Conservation (phyloP, 345 rosid species). For the Triadica sebifera region DNA sequence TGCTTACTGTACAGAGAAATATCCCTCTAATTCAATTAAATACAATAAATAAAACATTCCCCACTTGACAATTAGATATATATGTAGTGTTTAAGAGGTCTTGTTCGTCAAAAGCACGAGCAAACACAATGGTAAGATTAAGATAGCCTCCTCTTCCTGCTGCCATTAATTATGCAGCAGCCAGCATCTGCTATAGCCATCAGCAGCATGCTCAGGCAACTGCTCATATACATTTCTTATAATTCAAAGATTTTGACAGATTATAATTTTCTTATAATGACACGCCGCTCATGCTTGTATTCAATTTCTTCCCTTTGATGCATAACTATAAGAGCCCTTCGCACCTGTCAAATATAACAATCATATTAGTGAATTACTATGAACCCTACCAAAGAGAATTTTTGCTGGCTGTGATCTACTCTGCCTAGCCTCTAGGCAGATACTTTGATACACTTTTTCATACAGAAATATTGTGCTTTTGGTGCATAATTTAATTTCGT, state of each 20-base stretch:
- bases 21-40: no score
- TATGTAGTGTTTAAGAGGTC: no score
- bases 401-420: not conserved
- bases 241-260: not conserved
- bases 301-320: conserved; percentile 98
- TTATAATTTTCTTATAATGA: conserved; percentile 63
- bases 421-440: not conserved
- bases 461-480: no score
- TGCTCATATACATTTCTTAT: not conserved
- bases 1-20: no score
- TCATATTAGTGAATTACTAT: not conserved
- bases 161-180: no score
- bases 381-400: not conserved
- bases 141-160: no score
- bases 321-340: conserved; percentile 95
- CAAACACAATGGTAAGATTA: no score
- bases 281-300: conserved; percentile 80
- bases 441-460: not conserved
- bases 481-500: not conserved
- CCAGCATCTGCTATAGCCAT: not conserved
- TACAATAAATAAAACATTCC: no score
- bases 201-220: not conserved
- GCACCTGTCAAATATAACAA: conserved; percentile 48
- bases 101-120: no score
- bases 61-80: no score